These are phyloP conservation scores for Phoma sp. DNA, from an alignment of 2,329 filamentous ascomycete genomes.

Conservation along the genomic window DNA sequence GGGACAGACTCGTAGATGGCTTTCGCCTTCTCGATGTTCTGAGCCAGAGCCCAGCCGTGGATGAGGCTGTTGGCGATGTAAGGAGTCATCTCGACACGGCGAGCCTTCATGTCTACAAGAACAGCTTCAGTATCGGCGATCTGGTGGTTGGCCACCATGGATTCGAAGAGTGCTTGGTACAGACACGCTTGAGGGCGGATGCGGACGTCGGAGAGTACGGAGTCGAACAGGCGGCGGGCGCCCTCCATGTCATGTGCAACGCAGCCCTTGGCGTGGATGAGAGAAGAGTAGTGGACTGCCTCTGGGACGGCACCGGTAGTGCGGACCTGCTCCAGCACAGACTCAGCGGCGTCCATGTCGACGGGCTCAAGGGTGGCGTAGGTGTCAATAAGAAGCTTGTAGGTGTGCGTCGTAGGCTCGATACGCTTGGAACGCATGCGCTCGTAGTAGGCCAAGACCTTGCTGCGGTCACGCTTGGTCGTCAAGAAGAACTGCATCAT, in stretches of 20 bases:
- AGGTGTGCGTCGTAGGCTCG: constrained; percentile 90
- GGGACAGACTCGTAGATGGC: constrained; percentile 80
- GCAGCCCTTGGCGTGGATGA: constrained; percentile 95
- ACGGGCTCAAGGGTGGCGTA: constrained; percentile 92
- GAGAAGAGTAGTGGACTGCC: constrained; percentile 91
- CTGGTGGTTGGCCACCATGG: constrained; percentile 92
- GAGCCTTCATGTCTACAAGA: constrained; percentile 74
- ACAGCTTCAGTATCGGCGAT: constrained; percentile 74
- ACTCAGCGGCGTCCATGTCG: constrained; percentile 85
- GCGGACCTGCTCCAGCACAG: constrained; percentile 79
- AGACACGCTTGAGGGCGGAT: constrained; percentile 81
- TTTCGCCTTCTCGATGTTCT: constrained; percentile 78
- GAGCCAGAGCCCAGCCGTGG: constrained; percentile 90
- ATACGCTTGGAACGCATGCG: constrained; percentile 90
- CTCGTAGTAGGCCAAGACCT: constrained; percentile 93
- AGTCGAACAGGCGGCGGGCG: constrained; percentile 81
- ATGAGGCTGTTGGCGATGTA: constrained; percentile 99
- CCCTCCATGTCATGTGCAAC: constrained; percentile 89
- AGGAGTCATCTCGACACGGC: constrained; percentile 82
- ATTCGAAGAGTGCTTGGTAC: constrained; percentile 96
- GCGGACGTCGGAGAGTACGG: constrained; percentile 70
- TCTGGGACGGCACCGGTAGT: constrained; percentile 77
- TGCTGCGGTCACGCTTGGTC: constrained; percentile 92
- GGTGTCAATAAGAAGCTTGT: constrained; percentile 95
- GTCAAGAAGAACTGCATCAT: constrained; percentile 99